Conservation (phyloP, 2,329 filamentous ascomycete species). For the Scolecobasidium constrictum region DNA sequence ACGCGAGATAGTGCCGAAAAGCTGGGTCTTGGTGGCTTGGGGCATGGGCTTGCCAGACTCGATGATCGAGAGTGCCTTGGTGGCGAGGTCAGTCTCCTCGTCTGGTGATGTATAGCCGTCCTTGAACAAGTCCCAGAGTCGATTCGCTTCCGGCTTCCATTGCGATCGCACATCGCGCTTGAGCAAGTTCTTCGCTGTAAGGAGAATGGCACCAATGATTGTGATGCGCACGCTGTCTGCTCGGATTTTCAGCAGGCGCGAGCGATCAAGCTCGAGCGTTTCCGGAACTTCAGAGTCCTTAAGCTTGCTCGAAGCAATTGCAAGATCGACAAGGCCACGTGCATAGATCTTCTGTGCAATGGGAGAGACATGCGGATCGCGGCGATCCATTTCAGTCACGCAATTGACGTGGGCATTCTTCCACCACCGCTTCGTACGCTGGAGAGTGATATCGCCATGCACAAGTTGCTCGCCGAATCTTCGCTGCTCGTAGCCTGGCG, state of each 20-base stretch:
- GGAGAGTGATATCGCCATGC: slow-evolving; percentile 42
- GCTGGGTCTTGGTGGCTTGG: slow-evolving; percentile 31
- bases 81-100: slow-evolving; percentile 18
- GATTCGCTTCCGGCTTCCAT: slow-evolving; percentile 64
- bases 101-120: slow-evolving; percentile 47
- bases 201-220: slow-evolving; percentile 60
- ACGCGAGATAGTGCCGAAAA: slow-evolving; percentile 32
- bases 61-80: slow-evolving; percentile 36
- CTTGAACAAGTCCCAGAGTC: slow-evolving; percentile 61
- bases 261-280: slow-evolving; percentile 59
- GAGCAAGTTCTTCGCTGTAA: slow-evolving; percentile 74
- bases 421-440: slow-evolving; percentile 56
- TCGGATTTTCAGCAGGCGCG: slow-evolving; percentile 49
- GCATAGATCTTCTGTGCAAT: slow-evolving; percentile 62
- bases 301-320: slow-evolving; percentile 53
- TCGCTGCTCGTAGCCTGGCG: slow-evolving; percentile 63
- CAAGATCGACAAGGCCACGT: slow-evolving; percentile 64
- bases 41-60: slow-evolving; percentile 40
- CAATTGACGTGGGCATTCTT: slow-evolving; percentile 52
- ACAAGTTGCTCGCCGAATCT: slow-evolving; percentile 57
- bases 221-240: slow-evolving; percentile 53
- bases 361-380: slow-evolving; percentile 58
- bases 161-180: slow-evolving; percentile 68
- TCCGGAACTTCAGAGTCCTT: slow-evolving; percentile 53
- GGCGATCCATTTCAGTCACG: slow-evolving; percentile 51